Conservation (phyloP, 2,329 filamentous ascomycete species). For the Ophiocordyceps camponoti-leonardi region DNA sequence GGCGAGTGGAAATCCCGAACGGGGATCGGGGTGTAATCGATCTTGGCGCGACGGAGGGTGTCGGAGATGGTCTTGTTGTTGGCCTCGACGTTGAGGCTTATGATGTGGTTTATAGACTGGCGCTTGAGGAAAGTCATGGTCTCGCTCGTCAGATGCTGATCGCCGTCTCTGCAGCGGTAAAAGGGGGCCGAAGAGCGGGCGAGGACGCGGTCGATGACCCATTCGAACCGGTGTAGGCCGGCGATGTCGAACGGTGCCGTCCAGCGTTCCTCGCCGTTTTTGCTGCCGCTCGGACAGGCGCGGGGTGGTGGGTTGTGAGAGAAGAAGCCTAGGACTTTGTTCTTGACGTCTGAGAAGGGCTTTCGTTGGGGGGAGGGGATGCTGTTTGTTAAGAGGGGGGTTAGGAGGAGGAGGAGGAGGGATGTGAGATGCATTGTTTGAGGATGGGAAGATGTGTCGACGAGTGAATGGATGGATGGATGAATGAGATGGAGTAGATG, state of each 20-base stretch:
- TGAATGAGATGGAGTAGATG: too few relatives aligned
- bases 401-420: background rate
- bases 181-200: background rate
- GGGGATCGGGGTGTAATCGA: background rate
- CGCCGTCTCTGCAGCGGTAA: background rate
- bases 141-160: background rate
- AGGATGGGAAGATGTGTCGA: background rate
- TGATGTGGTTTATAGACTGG: background rate
- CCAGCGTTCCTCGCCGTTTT: too few relatives aligned
- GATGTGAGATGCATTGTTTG: background rate
- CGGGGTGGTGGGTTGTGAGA: background rate
- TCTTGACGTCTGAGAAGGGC: background rate
- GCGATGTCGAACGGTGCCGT: background rate
- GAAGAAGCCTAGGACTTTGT: background rate
- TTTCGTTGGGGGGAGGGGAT: background rate
- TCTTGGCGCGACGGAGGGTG: background rate
- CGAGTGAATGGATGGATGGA: background rate
- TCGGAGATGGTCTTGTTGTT: background rate
- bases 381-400: background rate
- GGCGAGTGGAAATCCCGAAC: background rate
- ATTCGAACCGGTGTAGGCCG: background rate
- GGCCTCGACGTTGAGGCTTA: background rate
- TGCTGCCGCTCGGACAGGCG: background rate
- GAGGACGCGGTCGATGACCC: background rate
- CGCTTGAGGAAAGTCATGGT: background rate